Evolutionary conservation across 169 alveolate species (phyloP), one percentile per base, ranked within the genome.

Genomic region (Plasmodium gallinaceum): DNA sequence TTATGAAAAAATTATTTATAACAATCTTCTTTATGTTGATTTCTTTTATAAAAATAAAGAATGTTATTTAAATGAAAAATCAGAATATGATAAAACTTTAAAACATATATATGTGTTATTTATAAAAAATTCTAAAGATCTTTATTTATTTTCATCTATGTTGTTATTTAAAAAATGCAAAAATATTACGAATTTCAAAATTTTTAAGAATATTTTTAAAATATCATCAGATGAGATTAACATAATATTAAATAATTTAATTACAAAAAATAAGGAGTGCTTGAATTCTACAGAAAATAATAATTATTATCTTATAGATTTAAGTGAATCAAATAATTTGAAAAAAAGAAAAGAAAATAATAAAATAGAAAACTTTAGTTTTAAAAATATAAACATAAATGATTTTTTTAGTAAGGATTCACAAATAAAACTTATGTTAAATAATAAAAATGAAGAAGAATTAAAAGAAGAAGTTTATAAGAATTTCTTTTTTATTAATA

Each of bases 401-500:
- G 78, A 78, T 20, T 78, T 78, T 37, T 58, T 78, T 39, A 24
- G 20, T 26, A 78, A 65, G 7, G 76, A 66, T 12, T 32, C 51
- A 20, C 51, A 51, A 8, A 58, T 65, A 43, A 78, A 78, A 32
- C 39, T 39, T 7, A 32, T 16, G 46, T 24, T 37, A 64, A 78
- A 51, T 26, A 73, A 78, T 32, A 52, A 78, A 51, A 66, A 78
- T 26, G 68, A 64, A 37, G 70, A 78, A 26, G 65, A 64, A 32
- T 22, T 39, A 52, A 78, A 78, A 64, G 68, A 65, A 78, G 45
- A 16, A 24, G 24, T 69, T 4, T 78, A 64, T 57, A 78, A 78
- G 46, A 78, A 78, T 64, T 64, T 64, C 12, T 78, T 45, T 48
- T 78, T 78, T 78, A 78, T 78, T n/a, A 78, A 78, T 42, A 64